These are phyloP conservation scores for Wickerhamomyces bovis DNA, from an alignment of 805 yeast species.

Conservation along the genomic window DNA sequence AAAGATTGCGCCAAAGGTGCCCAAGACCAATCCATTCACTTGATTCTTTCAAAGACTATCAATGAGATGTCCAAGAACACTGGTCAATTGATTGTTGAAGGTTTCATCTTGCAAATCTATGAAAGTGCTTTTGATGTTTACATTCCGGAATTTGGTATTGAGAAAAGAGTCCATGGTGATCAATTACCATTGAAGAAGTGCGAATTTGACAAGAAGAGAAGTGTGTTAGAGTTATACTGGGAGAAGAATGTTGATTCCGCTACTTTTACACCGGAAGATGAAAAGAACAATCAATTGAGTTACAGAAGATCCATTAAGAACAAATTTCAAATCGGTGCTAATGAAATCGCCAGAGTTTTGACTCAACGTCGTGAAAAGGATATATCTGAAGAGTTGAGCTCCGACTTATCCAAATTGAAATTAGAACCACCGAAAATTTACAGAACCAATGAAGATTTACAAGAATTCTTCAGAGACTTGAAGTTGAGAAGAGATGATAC, in stretches of 20 bases:
- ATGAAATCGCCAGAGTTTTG: slow-evolving; percentile 63
- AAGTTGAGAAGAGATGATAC: slow-evolving; percentile 52
- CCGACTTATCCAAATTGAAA: slow-evolving; percentile 44
- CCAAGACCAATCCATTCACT: slow-evolving; percentile 91
- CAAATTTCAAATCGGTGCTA: slow-evolving; percentile 65
- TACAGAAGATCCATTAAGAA: slow-evolving; percentile 75
- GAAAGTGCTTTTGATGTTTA: slow-evolving; percentile 94
- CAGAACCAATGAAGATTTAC: slow-evolving; percentile 33
- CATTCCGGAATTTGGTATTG: slow-evolving; percentile 90
- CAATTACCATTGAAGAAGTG: slow-evolving; percentile 90
- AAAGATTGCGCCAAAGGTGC: slow-evolving; percentile 91
- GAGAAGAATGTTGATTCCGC: slow-evolving; percentile 90
- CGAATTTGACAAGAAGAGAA: slow-evolving; percentile 69
- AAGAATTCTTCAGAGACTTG: slow-evolving; percentile 53
- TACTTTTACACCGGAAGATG: slow-evolving; percentile 87
- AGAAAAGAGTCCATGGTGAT: slow-evolving; percentile 95
- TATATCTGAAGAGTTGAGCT: slow-evolving; percentile 34
- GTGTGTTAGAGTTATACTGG: slow-evolving; percentile 83
- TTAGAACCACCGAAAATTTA: slow-evolving; percentile 36
- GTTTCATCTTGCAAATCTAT: slow-evolving; percentile 85
- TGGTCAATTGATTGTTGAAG: slow-evolving; percentile 81
- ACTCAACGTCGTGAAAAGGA: slow-evolving; percentile 6
- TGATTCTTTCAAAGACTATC: slow-evolving; percentile 76
- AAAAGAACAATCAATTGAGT: slow-evolving; percentile 59
- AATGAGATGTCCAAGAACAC: slow-evolving; percentile 64